phyloP scores from a whole-genome alignment of 139 green algal genomes.

The Coelastrella sp. region DNA sequence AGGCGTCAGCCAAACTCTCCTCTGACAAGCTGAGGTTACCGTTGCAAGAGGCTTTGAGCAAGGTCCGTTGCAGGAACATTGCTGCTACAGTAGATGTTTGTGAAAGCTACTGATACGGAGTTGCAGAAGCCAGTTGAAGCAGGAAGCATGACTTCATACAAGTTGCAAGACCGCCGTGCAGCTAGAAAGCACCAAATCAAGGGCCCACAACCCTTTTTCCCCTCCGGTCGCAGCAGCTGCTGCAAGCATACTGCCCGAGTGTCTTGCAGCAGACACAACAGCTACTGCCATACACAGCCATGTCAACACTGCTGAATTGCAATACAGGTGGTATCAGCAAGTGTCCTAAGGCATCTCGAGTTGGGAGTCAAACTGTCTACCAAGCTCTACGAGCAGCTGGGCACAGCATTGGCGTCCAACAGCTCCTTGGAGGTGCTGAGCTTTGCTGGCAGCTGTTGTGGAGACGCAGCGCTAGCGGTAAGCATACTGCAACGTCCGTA shows the following conservation, averaged over 20 bases:
- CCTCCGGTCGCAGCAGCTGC: too few relatives aligned
- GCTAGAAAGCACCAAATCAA: too few relatives aligned
- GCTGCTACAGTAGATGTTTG: too few relatives aligned
- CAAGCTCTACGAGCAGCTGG: constrained; percentile 27
- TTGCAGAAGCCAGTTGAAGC: too few relatives aligned
- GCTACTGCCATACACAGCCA: too few relatives aligned
- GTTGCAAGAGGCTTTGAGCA: not conserved
- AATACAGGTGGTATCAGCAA: not conserved
- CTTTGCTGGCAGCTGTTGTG: constrained; percentile 40
- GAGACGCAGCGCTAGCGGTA: constrained; percentile 15
- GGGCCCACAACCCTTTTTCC: too few relatives aligned
- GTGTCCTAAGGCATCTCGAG: not conserved
- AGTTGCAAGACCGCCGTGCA: too few relatives aligned
- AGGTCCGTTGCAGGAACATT: not conserved
- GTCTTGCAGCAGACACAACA: too few relatives aligned
- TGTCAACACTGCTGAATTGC: not conserved
- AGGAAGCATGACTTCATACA: too few relatives aligned
- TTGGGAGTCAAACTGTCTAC: constrained; percentile 9
- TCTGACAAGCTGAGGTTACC: not conserved
- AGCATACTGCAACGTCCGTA: not conserved
- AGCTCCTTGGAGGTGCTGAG: not conserved
- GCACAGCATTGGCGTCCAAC: not conserved
- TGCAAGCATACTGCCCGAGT: too few relatives aligned
- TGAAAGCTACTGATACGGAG: too few relatives aligned
- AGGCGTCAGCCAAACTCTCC: constrained; percentile 22